phyloP scores from a whole-genome alignment of 345 rosid genomes.

The Limnanthes douglasii region DNA sequence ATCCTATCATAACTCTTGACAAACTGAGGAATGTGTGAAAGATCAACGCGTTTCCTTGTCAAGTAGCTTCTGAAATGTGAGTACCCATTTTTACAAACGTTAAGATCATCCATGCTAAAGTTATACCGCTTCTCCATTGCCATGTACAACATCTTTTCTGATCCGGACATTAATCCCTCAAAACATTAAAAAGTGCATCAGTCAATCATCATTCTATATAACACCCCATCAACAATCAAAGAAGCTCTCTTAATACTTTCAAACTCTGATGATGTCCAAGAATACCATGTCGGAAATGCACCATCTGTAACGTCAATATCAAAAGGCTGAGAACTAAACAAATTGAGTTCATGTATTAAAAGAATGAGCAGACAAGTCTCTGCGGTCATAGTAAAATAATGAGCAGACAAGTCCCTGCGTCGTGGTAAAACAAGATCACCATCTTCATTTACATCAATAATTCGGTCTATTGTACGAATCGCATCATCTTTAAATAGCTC shows the following conservation, averaged over 20 bases:
- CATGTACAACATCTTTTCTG: constrained; percentile 51
- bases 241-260: too few species aligned
- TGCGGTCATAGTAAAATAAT: constrained; percentile 29
- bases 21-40: constrained; percentile 44
- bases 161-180: constrained; percentile 17
- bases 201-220: neutral
- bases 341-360: constrained; percentile 64
- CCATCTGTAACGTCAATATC: neutral
- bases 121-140: constrained; percentile 90
- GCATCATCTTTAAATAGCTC: constrained; percentile 16
- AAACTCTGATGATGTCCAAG: constrained; percentile 36
- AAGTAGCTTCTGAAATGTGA: constrained; percentile 45
- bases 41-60: constrained; percentile 34
- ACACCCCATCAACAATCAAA: too few species aligned
- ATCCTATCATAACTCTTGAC: constrained; percentile 46
- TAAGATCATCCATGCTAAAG: constrained; percentile 60
- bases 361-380: constrained; percentile 54
- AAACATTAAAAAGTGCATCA: neutral
- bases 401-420: constrained; percentile 31
- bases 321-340: constrained; percentile 7
- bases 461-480: constrained; percentile 5
- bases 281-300: neutral
- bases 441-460: constrained; percentile 41
- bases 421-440: constrained; percentile 75
- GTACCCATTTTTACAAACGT: constrained; percentile 73